Conservation (phyloP, 345 rosid genomes). For the Syzygium grande region DNA sequence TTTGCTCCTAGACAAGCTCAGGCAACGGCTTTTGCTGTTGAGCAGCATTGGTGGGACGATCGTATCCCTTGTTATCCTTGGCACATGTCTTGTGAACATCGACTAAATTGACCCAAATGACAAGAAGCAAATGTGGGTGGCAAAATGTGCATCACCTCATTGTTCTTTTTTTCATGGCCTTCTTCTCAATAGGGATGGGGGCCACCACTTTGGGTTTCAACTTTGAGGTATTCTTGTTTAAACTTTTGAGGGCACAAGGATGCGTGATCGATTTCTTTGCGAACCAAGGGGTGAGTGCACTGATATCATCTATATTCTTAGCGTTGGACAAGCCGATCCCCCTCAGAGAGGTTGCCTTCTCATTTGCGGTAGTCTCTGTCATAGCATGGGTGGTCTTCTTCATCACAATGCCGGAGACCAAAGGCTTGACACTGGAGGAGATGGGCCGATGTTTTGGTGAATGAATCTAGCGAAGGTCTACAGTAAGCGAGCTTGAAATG, state of each 20-base stretch:
- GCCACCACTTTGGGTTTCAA: too few relatives aligned
- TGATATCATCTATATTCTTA: slow-evolving; percentile 43
- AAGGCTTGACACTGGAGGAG: slow-evolving; percentile 66
- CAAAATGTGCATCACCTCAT: slow-evolving; percentile 32
- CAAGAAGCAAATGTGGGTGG: slow-evolving; percentile 46
- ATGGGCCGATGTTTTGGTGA: slow-evolving; percentile 52
- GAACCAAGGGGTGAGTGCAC: slow-evolving; percentile 32
- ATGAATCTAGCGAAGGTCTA: too few relatives aligned
- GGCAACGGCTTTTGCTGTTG: too few relatives aligned
- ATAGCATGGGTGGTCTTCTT: slow-evolving; percentile 50
- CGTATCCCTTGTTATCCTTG: too few relatives aligned
- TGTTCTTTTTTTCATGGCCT: slow-evolving; percentile 47
- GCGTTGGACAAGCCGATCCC: slow-evolving; percentile 28
- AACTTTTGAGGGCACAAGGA: too few relatives aligned
- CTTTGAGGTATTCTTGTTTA: too few relatives aligned
- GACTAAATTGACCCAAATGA: too few relatives aligned
- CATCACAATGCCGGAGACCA: slow-evolving; percentile 57
- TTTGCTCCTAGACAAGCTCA: too few relatives aligned
- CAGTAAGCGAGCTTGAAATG: too few relatives aligned
- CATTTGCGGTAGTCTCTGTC: slow-evolving; percentile 42
- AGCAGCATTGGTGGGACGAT: too few relatives aligned
- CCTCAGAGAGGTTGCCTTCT: slow-evolving; percentile 59
- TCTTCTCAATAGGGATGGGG: slow-evolving; percentile 39
- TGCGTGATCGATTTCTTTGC: too few relatives aligned
- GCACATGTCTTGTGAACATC: too few relatives aligned